Base-by-base conservation (phyloP, 805 yeast genomes). In the Osmozyma mogii region DNA sequence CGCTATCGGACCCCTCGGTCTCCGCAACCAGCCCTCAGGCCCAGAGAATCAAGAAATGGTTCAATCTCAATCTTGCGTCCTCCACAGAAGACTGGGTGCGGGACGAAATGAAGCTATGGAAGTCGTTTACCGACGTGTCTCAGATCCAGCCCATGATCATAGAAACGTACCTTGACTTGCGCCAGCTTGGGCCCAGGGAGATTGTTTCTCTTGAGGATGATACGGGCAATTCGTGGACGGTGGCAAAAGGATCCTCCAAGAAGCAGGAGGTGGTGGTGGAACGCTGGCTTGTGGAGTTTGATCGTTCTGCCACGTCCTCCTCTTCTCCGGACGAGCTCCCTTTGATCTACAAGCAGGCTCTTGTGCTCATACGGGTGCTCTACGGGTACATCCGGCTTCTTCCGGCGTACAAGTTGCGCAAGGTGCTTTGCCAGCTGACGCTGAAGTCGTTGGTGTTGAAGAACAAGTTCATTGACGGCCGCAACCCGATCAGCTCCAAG, bases 181-280 rank as follows among this genome's bases (percentile, higher is more conserved):
- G 83, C 14, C 66, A 60, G 14, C 50, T 82, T 27, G 55, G 69
- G 5, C 53, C 75, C 1, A 69, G 72, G 24, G 84, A 80, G 38
- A 62, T 75, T 13, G 63, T 83, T 17, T 68, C 75, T 19, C 51
- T 83, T 22, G 61, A 61, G 17, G 88, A 80, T 41, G 67, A 65
- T 3, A 64, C 65, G 6, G 70, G 67, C 15, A 63, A 64, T 38
- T 46, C 67, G 9, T 76, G 80, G 70, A 59, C 70, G 7, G 77
- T 77, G 9, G 62, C 79, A 7, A 72, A 67, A 35, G 50, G 56
- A 9, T 80, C 79, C 9, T 63, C 70, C 3, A 74, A 71, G 45
- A 81, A 81, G 45, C 66, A 74, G 11, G 97, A 89, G 53, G 72
- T 92, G n/a, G 96, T 92, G 2, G 58, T 92, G 34, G 98, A 92